Conservation (phyloP, 768 basidiomycete species). For the Mycena filopes region DNA sequence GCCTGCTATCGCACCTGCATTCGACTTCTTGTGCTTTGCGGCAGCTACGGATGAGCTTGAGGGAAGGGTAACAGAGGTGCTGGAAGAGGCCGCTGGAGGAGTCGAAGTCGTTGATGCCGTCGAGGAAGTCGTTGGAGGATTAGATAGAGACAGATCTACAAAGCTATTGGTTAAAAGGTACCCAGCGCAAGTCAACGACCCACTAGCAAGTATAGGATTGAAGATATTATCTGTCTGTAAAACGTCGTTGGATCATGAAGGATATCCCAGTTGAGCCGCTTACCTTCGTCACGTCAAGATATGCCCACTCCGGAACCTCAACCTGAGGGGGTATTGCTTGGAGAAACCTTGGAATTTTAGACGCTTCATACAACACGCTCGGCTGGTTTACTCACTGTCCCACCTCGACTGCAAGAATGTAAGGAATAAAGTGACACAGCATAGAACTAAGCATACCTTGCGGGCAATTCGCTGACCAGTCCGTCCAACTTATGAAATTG, state of each 20-base stretch:
- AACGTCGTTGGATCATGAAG: background rate
- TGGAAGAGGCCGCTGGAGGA: background rate
- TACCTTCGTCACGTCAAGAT: constrained; percentile 58
- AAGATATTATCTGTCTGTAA: constrained; percentile 23
- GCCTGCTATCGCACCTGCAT: constrained; percentile 71
- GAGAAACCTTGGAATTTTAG: constrained; percentile 52
- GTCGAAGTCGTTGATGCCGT: background rate
- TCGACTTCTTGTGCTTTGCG: constrained; percentile 29
- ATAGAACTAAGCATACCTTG: constrained; percentile 1
- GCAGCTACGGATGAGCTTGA: constrained; percentile 13
- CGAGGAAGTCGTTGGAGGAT: background rate
- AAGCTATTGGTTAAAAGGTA: background rate
- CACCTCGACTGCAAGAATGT: constrained; percentile 40
- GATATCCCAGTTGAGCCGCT: constrained; percentile 2
- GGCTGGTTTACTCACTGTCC: constrained; percentile 41
- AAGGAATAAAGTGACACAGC: background rate
- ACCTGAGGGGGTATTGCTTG: constrained; percentile 52
- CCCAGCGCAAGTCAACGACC: background rate
- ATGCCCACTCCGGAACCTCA: constrained; percentile 67
- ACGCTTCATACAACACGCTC: background rate
- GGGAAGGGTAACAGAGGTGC: constrained; percentile 29
- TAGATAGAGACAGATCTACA: constrained; percentile 10
- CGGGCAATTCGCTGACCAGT: constrained; percentile 50
- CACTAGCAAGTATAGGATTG: constrained; percentile 25
- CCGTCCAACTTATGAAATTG: constrained; percentile 49